phyloP scores from a whole-genome alignment of 208 protist genomes.

The Trypanosoma caninum region DNA sequence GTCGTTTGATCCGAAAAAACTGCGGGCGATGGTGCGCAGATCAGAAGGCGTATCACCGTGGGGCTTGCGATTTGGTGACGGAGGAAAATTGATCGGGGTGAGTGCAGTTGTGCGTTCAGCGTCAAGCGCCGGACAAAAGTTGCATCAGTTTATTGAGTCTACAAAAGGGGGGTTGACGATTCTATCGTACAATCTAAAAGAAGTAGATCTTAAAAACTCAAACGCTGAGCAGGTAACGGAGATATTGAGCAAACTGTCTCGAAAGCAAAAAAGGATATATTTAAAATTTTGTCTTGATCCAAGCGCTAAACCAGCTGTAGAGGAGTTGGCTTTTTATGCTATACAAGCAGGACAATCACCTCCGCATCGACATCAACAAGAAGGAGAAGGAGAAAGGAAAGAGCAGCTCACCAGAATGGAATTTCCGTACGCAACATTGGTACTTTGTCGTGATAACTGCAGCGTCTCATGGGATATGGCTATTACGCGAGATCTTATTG shows the following conservation, averaged over 20 bases:
- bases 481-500: constrained; percentile 4
- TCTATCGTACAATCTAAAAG: constrained; percentile 7
- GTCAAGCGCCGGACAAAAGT: not conserved
- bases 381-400: not conserved
- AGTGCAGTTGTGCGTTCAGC: constrained; percentile 14
- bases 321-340: constrained; percentile 22
- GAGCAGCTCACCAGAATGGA: not conserved
- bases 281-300: not conserved
- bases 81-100: constrained; percentile 9
- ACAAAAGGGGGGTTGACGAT: constrained; percentile 7
- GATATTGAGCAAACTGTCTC: not conserved
- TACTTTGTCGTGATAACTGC: constrained; percentile 9
- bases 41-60: not conserved
- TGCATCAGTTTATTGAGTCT: constrained; percentile 5
- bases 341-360: not conserved
- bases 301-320: not conserved
- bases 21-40: constrained; percentile 9
- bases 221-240: not conserved
- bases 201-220: constrained; percentile 2
- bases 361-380: not conserved
- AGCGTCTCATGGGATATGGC: constrained; percentile 19
- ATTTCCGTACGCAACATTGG: constrained; percentile 9
- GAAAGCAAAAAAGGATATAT: constrained; percentile 3
- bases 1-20: constrained; percentile 12
- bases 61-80: constrained; percentile 18